These are phyloP conservation scores for Jaltomata sinuosa DNA, from an alignment of 257 asterid genomes.

Conservation along the genomic window DNA sequence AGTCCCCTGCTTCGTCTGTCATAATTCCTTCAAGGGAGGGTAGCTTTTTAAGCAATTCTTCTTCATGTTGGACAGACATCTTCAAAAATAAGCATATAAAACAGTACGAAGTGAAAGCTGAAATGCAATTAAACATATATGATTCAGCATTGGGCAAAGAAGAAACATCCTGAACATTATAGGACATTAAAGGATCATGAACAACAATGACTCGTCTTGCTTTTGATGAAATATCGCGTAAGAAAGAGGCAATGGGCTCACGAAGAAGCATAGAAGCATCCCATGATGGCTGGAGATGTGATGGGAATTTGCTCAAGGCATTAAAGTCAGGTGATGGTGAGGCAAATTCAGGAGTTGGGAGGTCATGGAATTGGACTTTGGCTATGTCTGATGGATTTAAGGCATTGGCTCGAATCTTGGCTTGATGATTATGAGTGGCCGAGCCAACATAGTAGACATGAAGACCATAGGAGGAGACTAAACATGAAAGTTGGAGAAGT, in stretches of 20 bases:
- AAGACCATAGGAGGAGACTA: background rate
- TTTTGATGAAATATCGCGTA: background rate
- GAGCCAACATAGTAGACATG: background rate
- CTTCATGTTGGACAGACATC: too few species aligned
- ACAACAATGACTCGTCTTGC: too few species aligned
- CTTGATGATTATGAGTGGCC: background rate
- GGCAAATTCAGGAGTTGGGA: background rate
- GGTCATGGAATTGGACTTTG: too few species aligned
- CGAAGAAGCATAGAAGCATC: background rate
- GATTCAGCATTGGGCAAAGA: too few species aligned
- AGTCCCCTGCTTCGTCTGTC: too few species aligned
- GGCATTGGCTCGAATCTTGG: background rate
- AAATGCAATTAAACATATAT: too few species aligned
- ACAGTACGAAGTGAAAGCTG: too few species aligned
- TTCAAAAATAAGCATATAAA: too few species aligned
- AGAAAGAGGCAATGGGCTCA: background rate
- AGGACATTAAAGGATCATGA: too few species aligned
- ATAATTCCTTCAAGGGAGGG: too few species aligned
- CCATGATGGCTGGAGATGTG: background rate
- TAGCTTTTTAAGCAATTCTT: too few species aligned
- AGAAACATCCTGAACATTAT: too few species aligned
- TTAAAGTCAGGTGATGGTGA: background rate
- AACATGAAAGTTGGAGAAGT: background rate
- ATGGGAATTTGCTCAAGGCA: background rate
- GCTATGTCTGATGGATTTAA: background rate